These are phyloP conservation scores for Mycogone perniciosa DNA, from an alignment of 2,329 filamentous ascomycete genomes.

Conservation along the genomic window DNA sequence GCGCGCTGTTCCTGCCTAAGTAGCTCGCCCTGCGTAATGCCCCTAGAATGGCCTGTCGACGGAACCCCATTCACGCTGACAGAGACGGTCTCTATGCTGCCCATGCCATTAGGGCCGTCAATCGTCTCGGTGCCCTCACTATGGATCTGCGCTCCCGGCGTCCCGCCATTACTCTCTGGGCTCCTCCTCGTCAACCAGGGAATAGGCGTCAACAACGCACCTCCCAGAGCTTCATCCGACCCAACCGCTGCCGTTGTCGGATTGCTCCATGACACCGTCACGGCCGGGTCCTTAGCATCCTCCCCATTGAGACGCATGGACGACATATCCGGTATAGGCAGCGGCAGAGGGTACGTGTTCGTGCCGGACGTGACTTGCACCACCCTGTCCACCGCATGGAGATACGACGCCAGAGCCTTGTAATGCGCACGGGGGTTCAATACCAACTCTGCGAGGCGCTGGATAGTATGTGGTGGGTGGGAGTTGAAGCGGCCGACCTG, in stretches of 20 bases:
- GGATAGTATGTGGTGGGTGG: slow-evolving; percentile 84
- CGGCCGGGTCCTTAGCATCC: slow-evolving; percentile 35
- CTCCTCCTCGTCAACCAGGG: slow-evolving; percentile 64
- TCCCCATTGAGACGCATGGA: slow-evolving; percentile 57
- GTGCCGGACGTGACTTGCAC: slow-evolving; percentile 81
- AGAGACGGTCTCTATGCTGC: slow-evolving; percentile 73
- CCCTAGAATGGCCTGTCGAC: slow-evolving; percentile 44
- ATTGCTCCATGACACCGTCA: slow-evolving; percentile 41
- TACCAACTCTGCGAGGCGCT: slow-evolving; percentile 83
- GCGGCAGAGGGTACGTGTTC: slow-evolving; percentile 75
- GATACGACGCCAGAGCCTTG: slow-evolving; percentile 71
- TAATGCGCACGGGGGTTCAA: slow-evolving; percentile 73
- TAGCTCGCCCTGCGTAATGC: slow-evolving; percentile 76
- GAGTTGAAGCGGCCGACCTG: slow-evolving; percentile 63
- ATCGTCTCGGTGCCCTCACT: slow-evolving; percentile 76
- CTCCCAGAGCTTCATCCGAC: slow-evolving; percentile 82
- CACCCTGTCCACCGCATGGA: slow-evolving; percentile 85
- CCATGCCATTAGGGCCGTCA: slow-evolving; percentile 71
- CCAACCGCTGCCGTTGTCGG: slow-evolving; percentile 51
- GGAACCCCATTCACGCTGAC: slow-evolving; percentile 66
- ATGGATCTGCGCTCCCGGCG: slow-evolving; percentile 40
- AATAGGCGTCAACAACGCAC: slow-evolving; percentile 87
- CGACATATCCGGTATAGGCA: slow-evolving; percentile 53
- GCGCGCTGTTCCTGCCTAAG: slow-evolving; percentile 81
- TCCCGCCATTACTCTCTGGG: slow-evolving; percentile 22